phyloP scores from a whole-genome alignment of 169 alveolate genomes.

The Babesia ovata region DNA sequence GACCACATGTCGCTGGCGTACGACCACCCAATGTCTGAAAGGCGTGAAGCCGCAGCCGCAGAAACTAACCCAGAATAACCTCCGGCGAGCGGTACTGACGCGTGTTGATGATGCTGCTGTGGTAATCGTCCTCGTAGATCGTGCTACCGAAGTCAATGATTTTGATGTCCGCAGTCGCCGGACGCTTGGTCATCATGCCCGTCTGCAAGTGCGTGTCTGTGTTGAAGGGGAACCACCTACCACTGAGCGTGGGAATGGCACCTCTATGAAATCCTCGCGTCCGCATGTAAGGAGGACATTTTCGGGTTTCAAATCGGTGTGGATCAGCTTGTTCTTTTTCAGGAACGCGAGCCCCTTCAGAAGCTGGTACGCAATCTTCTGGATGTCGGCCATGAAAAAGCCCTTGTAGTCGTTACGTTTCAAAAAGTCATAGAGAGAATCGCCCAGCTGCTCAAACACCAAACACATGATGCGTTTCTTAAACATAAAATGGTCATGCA shows the following conservation, averaged over 20 bases:
- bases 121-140: constrained; percentile 93
- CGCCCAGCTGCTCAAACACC: constrained; percentile 95
- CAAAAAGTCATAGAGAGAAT: constrained; percentile 92
- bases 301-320: constrained; percentile 99
- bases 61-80: constrained; percentile 88
- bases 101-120: constrained; percentile 95
- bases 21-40: constrained; percentile 89
- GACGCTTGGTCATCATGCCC: constrained; percentile 74
- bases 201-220: constrained; percentile 25
- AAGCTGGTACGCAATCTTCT: constrained; percentile 89
- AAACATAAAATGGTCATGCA: constrained; percentile 88
- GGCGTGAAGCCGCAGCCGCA: not conserved
- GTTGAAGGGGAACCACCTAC: constrained; percentile 9
- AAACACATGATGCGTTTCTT: constrained; percentile 88
- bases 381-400: constrained; percentile 89
- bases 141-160: constrained; percentile 99
- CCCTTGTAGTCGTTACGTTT: constrained; percentile 92
- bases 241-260: constrained; percentile 73
- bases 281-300: constrained; percentile 88
- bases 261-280: constrained; percentile 70
- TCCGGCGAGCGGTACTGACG: constrained; percentile 99
- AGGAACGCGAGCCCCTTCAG: constrained; percentile 91
- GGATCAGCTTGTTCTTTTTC: constrained; percentile 89
- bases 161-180: constrained; percentile 87
- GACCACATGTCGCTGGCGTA: constrained; percentile 96